Conservation (phyloP, 140 eudicot genomes). For the Flaveria floridana region DNA sequence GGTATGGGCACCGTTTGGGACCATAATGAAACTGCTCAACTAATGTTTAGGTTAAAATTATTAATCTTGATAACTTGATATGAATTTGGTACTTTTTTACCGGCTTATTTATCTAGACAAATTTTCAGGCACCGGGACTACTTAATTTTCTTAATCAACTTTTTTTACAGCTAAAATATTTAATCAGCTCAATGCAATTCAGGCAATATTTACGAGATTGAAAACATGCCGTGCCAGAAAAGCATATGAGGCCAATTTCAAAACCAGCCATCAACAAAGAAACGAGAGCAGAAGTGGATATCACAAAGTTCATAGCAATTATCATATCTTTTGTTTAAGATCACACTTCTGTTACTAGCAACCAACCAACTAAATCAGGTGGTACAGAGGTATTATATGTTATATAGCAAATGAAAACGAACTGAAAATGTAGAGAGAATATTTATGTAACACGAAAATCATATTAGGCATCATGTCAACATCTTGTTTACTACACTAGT, state of each 20-base stretch:
- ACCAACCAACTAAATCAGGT: not conserved
- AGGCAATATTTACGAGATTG: not conserved
- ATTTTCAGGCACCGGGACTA: too few relatives aligned
- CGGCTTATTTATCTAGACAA: too few relatives aligned
- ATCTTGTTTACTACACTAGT: slow-evolving; percentile 2
- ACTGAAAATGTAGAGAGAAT: not conserved
- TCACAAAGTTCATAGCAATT: not conserved
- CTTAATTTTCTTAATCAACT: too few relatives aligned
- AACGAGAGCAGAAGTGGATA: not conserved
- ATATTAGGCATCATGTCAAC: slow-evolving; percentile 27
- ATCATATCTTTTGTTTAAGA: not conserved
- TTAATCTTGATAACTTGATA: too few relatives aligned
- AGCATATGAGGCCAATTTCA: too few relatives aligned
- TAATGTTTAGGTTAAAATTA: not conserved
- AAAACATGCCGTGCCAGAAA: too few relatives aligned
- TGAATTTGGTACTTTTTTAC: too few relatives aligned
- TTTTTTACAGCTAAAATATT: too few relatives aligned
- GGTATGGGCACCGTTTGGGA: too few relatives aligned
- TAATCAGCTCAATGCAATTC: not conserved
- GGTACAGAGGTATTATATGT: not conserved
- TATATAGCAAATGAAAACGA: not conserved
- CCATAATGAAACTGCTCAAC: too few relatives aligned
- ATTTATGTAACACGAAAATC: not conserved
- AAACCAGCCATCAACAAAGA: too few relatives aligned
- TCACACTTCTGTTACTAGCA: not conserved